phyloP scores from a whole-genome alignment of 1,139 yeast genomes.

The Magnusiomyces suaveolens region DNA sequence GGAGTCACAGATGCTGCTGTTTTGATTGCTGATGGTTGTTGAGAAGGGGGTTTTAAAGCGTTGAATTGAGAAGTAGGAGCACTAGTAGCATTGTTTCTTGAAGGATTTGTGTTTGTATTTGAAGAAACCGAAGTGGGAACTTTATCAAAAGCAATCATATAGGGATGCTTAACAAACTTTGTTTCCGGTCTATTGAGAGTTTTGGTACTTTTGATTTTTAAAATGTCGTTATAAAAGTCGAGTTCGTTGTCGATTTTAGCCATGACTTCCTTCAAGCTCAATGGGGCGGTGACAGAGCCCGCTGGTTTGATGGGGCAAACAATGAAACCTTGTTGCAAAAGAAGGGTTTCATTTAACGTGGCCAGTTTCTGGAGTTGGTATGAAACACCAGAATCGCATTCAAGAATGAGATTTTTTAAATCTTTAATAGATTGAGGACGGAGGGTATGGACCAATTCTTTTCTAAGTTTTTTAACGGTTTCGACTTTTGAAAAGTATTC shows the following conservation, averaged over 20 bases:
- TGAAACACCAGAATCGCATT: conserved; percentile 79
- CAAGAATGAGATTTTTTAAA: conserved; percentile 68
- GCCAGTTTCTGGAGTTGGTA: conserved; percentile 84
- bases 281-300: conserved; percentile 33
- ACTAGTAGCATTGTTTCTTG: not conserved
- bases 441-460: conserved; percentile 58
- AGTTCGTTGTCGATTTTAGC: conserved; percentile 70
- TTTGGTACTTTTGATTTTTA: conserved; percentile 25
- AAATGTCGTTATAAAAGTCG: conserved; percentile 67
- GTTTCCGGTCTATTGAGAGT: conserved; percentile 36
- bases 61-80: conserved; percentile 4
- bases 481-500: conserved; percentile 76
- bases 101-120: not conserved
- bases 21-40: not conserved
- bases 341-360: conserved; percentile 72
- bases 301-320: conserved; percentile 54
- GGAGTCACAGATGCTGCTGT: not conserved
- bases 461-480: conserved; percentile 61
- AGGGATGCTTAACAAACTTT: conserved; percentile 70
- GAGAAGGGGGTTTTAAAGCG: conserved; percentile 4
- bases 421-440: conserved; percentile 72
- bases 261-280: conserved; percentile 68
- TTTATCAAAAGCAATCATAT: conserved; percentile 36
- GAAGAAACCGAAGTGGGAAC: conserved; percentile 8
- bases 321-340: conserved; percentile 77